A percentile compares a stretch with the other conserved stretches of the same genome.
Evolutionary conservation across 2,329 filamentous ascomycete genomes (phyloP).

Genomic region (Penicillium concentricum): DNA sequence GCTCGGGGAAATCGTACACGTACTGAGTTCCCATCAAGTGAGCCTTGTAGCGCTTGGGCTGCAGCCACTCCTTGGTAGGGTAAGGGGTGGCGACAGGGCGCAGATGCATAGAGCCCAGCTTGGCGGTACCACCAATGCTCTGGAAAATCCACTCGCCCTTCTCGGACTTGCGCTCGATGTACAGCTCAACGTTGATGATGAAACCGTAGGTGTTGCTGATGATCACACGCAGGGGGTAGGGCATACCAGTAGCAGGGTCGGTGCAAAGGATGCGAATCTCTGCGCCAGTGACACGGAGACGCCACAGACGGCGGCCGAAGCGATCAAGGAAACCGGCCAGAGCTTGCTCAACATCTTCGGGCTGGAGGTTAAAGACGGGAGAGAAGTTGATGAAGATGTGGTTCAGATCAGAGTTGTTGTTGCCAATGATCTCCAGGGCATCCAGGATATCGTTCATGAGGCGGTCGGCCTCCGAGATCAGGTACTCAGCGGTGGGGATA

Average conservation of each 20-base stretch:
- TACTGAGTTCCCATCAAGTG: conserved; percentile 99
- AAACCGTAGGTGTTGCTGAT: conserved; percentile 99
- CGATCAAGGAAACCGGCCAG: conserved; percentile 94
- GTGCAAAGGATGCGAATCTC: conserved; percentile 99
- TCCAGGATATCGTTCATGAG: conserved; percentile 98
- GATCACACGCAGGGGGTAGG: conserved; percentile 90
- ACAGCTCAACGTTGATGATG: conserved; percentile 95
- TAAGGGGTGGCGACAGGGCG: conserved; percentile 89
- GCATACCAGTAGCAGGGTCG: conserved; percentile 75
- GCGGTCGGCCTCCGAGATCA: conserved; percentile 94
- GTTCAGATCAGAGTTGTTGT: conserved; percentile 98
- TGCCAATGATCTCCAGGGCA: conserved; percentile 95
- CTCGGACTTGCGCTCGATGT: conserved; percentile 95
- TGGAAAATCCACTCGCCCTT: conserved; percentile 99
- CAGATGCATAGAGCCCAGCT: conserved; percentile 93
- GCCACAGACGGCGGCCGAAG: conserved; percentile 92
- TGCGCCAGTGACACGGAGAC: conserved; percentile 91
- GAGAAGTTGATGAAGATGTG: conserved; percentile 99
- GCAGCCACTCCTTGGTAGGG: conserved; percentile 96
- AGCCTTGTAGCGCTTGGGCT: conserved; percentile 99
- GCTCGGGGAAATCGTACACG: conserved; percentile 98
- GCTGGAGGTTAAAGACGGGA: conserved; percentile 88
- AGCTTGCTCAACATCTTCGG: conserved; percentile 85
- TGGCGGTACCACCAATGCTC: conserved; percentile 90
- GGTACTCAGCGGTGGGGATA: conserved; percentile 96